These are phyloP conservation scores for Cicer yamashitae DNA, from an alignment of 306 rosid species.

Conservation along the genomic window DNA sequence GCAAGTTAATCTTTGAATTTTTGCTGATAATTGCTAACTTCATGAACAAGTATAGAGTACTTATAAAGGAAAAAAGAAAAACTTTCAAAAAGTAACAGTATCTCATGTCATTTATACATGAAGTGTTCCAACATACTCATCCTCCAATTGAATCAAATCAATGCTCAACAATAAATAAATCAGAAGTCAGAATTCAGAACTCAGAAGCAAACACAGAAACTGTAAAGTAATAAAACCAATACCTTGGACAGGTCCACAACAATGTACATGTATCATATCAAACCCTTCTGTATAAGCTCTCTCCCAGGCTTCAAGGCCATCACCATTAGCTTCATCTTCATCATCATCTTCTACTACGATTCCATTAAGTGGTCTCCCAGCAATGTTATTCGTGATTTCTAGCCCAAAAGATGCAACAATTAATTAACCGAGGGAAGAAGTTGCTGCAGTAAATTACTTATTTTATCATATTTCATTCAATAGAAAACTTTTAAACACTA, in stretches of 20 bases:
- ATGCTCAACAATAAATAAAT: no score
- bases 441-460: slow-evolving; percentile 23
- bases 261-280: no score
- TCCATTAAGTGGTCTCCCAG: slow-evolving; percentile 58
- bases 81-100: background rate
- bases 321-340: slow-evolving; percentile 70
- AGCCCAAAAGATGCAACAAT: slow-evolving; percentile 32
- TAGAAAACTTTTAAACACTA: background rate
- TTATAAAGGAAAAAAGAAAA: background rate
- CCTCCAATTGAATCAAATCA: no score
- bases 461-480: slow-evolving; percentile 30
- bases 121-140: no score
- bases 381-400: slow-evolving; percentile 69
- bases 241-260: no score
- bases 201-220: no score
- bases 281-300: no score
- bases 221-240: no score
- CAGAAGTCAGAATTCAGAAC: no score
- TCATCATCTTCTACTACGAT: slow-evolving; percentile 72
- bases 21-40: slow-evolving; percentile 10
- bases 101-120: slow-evolving; percentile 61
- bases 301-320: slow-evolving; percentile 57
- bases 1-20: background rate
- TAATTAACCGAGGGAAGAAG: slow-evolving; percentile 26
- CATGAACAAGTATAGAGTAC: slow-evolving; percentile 2